Base-by-base conservation (phyloP, 345 rosid species). In the Aquilaria sinensis region DNA sequence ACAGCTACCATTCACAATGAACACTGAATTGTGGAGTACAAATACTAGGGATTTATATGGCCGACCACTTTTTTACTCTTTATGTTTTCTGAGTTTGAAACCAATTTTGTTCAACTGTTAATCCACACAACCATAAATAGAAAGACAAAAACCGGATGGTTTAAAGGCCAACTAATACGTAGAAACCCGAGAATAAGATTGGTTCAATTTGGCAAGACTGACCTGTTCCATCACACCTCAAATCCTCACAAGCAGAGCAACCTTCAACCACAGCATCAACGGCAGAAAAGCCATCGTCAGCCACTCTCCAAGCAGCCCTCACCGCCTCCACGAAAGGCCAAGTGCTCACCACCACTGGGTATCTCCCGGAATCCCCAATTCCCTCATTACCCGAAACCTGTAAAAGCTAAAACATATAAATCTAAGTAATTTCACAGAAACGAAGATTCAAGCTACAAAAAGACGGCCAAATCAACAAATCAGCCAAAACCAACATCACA, bases 151-250 rank as follows among this genome's bases (percentile, higher is more conserved):
- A 2, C 37, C n/a, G 23, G 29, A 7, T 14, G 56, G n/a, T 52
- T 50, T 15, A 50, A 7, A 12, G 13, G 3, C 11, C 10, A 50
- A 50, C 11, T 10, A 12, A 50, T 10, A 50, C 5, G n/a, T 10
- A n/a, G 23, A 12, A 13, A 50, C 5, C 8, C 15, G 7, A 51
- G 2, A 12, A 15, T 3, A 12, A 13, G 31, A 14, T 14, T 15
- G 15, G 29, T 2, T 8, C 23, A 52, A 4, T 29, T 2, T n/a
- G 15, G 56, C 14, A 31, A 15, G 10, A 55, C 54, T 16, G 34
- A 86, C 98, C 97, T 73, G 98, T 93, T 58, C 97, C 97, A 65
- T 90, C 98, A 64, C 98, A 93, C 45, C 90, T 77, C 63, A 93
- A 79, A 58, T 78, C 87, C 75, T 87, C 96, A 67, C 98, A 90